Conservation (phyloP, 192 early-diverging fungal species). For the Backusella tuberculispora region DNA sequence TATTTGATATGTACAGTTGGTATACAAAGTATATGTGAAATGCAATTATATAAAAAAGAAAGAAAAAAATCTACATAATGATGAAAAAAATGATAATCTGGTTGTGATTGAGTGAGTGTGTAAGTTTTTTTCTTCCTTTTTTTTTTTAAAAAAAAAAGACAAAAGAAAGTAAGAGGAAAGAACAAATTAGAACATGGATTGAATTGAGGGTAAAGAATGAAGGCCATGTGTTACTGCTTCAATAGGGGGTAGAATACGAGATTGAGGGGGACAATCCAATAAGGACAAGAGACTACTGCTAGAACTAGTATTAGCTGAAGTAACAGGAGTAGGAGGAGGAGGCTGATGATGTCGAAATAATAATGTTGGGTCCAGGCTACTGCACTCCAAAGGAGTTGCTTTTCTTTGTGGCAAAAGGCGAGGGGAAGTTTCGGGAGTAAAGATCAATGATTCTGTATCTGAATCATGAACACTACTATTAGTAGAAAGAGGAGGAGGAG, state of each 20-base stretch:
- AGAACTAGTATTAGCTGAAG: too few relatives aligned
- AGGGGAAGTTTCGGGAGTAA: slow-evolving; percentile 56
- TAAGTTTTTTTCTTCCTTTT: background rate
- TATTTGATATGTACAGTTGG: too few relatives aligned
- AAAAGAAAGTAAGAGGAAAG: background rate
- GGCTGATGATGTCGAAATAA: too few relatives aligned
- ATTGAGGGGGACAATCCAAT: slow-evolving; percentile 37
- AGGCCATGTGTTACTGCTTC: background rate
- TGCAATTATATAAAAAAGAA: too few relatives aligned
- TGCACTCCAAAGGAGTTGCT: slow-evolving; percentile 39
- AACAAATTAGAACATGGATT: background rate
- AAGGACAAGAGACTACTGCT: slow-evolving; percentile 27
- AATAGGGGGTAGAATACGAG: slow-evolving; percentile 43
- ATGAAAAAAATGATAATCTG: too few relatives aligned
- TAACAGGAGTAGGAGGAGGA: too few relatives aligned
- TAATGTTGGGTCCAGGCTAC: background rate
- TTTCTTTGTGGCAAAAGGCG: slow-evolving; percentile 33
- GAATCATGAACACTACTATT: slow-evolving; percentile 35
- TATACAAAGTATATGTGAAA: too few relatives aligned
- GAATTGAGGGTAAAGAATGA: background rate
- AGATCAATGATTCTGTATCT: slow-evolving; percentile 40
- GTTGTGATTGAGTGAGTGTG: background rate
- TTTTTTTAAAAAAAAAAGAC: background rate
- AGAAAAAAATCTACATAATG: too few relatives aligned
- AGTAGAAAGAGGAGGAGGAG: slow-evolving; percentile 39